Percentiles rank a stretch among this genome's conserved stretches.
Evolutionary conservation across 2,329 filamentous ascomycete genomes (phyloP).

Genomic region (Pseudogymnoascus sp.): DNA sequence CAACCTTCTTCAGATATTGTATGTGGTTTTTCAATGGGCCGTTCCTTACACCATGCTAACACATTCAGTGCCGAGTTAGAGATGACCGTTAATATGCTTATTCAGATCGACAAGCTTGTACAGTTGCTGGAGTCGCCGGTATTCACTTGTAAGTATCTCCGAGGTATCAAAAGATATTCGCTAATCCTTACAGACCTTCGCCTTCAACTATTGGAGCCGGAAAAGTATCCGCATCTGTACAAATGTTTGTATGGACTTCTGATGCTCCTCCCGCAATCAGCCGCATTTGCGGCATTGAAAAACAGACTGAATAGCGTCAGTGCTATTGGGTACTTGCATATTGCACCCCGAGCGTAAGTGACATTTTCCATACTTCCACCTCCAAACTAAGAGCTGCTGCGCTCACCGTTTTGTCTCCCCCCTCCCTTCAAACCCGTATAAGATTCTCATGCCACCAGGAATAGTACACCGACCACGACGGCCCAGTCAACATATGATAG

Average conservation of each 20-base stretch:
- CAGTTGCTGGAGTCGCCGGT: constrained; percentile 95
- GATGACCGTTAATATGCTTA: constrained; percentile 98
- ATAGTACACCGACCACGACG: constrained; percentile 41
- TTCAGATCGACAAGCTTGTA: constrained; percentile 97
- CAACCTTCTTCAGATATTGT: constrained; percentile 93
- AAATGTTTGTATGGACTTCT: constrained; percentile 95
- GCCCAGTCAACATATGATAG: constrained; percentile 58
- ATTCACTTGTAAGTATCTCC: constrained; percentile 74
- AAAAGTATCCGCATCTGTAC: constrained; percentile 90
- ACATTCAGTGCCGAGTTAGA: constrained; percentile 75
- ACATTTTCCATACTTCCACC: constrained; percentile 17
- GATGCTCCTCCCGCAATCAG: constrained; percentile 97
- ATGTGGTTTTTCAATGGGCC: constrained; percentile 27
- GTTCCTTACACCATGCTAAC: constrained; percentile 20
- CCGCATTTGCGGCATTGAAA: constrained; percentile 91
- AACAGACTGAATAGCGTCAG: constrained; percentile 95
- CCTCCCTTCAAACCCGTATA: background rate
- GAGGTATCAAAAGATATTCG: background rate
- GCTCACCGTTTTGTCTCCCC: background rate
- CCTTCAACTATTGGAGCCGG: constrained; percentile 88
- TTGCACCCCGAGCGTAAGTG: constrained; percentile 69
- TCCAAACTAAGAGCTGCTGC: background rate
- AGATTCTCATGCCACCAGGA: background rate
- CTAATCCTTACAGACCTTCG: constrained; percentile 63
- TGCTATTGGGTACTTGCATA: constrained; percentile 91